Evolutionary conservation across 2,329 filamentous ascomycete genomes (phyloP).

Genomic region (Microdochium trichocladiopsis): DNA sequence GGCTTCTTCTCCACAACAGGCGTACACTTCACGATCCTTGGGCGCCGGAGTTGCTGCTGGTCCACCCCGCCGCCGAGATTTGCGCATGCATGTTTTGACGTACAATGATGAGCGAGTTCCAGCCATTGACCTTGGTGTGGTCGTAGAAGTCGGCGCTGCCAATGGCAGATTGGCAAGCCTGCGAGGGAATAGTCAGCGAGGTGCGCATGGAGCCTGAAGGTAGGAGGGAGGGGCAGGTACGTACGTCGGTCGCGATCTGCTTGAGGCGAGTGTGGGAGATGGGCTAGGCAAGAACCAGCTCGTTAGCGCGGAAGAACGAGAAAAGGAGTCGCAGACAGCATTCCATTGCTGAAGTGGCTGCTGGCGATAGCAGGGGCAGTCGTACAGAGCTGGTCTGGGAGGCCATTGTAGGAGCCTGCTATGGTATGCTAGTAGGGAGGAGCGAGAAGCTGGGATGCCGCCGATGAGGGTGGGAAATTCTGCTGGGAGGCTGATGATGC

Average conservation of each 20-base stretch:
- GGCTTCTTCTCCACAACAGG: not conserved
- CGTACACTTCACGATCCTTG: not conserved
- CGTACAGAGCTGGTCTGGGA: constrained; percentile 3
- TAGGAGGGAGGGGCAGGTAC: constrained; percentile 21
- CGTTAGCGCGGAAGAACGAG: not conserved
- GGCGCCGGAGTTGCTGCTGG: not conserved
- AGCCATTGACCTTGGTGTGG: constrained; percentile 74
- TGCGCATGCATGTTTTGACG: constrained; percentile 20
- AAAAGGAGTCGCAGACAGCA: constrained; percentile 5
- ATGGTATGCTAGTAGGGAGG: not conserved
- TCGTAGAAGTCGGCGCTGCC: constrained; percentile 74
- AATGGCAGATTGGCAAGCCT: constrained; percentile 82
- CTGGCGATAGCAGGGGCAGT: not conserved
- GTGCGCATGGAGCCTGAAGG: not conserved
- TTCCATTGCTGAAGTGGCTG: too few species aligned
- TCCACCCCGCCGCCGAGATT: constrained; percentile 1
- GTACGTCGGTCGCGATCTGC: constrained; percentile 79
- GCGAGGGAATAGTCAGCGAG: constrained; percentile 6
- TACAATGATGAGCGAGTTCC: constrained; percentile 94
- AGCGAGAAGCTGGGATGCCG: not conserved
- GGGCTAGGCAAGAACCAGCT: constrained; percentile 43
- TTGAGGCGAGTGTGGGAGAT: constrained; percentile 70
- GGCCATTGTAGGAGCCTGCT: constrained; percentile 6
- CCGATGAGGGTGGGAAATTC: not conserved
- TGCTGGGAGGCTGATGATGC: not conserved